Base-by-base conservation (phyloP, 2,329 filamentous ascomycete species). In the Aureobasidium sp. region DNA sequence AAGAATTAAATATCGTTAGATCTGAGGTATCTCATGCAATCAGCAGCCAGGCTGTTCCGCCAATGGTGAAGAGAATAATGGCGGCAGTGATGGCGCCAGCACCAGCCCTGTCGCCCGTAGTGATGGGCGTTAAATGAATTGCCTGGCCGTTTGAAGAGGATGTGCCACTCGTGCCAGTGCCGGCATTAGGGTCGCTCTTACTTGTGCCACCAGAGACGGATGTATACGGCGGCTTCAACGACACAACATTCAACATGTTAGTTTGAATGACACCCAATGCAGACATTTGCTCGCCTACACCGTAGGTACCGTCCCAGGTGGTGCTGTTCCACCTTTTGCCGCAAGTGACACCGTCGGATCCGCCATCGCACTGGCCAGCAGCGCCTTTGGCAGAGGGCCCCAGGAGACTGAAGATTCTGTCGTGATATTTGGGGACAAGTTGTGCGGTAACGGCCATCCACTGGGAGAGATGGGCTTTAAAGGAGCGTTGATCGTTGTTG, bases 401-500 rank as follows among this genome's bases (percentile, higher is more conserved):
- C 2, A 86, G 71, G 31, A 78, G 74, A 2, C 79, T 76, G 69
- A 82, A 75, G 62, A 86, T 63, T 15, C 17, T 44, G 3, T 68
- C 62, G 14, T 68, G 62, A 7, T 73, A 73, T 65, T 67, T 76
- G 11, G 75, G 75, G 1, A 75, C 75, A 31, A 77, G 68, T 59
- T 75, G 70, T 41, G 71, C 71, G 20, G 74, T 75, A 48, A 73
- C 73, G 55, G 72, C 75, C 71, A 78, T 76, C 71, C 73, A 78
- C 62, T 75, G 75, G 3, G 85, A 80, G 20, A 89, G 77, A 63
- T 87, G 86, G 42, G 87, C 87, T 74, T 90, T 90, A 81, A 88
- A 91, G 1, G 84, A 84, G 64, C 84, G 74, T 79, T 91, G 88
- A 68, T 93, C 90, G 52, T 82, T 79, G 63, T 86, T 86, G 77